Conservation (phyloP, 2,329 filamentous ascomycete species). For the Tolypocladium album region DNA sequence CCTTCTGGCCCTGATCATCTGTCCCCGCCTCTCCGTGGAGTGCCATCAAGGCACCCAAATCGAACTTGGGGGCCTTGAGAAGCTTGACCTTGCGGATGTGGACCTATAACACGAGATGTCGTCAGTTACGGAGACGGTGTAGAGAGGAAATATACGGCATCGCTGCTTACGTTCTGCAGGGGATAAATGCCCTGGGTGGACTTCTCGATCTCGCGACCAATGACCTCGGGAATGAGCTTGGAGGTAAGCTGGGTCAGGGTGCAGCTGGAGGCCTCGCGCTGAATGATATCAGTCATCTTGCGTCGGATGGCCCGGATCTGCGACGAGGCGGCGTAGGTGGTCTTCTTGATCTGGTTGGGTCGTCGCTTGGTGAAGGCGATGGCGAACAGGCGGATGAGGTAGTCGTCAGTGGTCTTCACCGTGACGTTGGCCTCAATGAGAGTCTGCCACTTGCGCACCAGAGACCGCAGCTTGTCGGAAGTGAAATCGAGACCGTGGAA, state of each 20-base stretch:
- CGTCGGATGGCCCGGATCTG: constrained; percentile 97
- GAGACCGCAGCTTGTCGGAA: constrained; percentile 97
- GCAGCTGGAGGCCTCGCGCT: constrained; percentile 88
- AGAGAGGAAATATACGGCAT: not conserved
- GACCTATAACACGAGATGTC: constrained; percentile 50
- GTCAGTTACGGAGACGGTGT: not conserved
- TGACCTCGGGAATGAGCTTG: constrained; percentile 99
- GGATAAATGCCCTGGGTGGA: constrained; percentile 98
- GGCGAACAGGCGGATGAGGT: constrained; percentile 96
- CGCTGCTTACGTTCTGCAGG: constrained; percentile 78
- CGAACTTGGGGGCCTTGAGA: constrained; percentile 97
- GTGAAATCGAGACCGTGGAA: constrained; percentile 99
- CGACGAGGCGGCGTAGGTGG: constrained; percentile 92
- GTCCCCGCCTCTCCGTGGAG: constrained; percentile 96
- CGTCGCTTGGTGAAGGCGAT: constrained; percentile 99
- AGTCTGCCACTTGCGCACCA: constrained; percentile 99
- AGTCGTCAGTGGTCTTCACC: constrained; percentile 99
- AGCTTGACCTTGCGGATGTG: constrained; percentile 99
- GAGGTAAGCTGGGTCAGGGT: constrained; percentile 92
- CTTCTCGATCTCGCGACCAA: constrained; percentile 99
- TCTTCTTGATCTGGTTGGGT: constrained; percentile 99
- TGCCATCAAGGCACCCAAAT: constrained; percentile 89
- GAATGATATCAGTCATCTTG: constrained; percentile 99
- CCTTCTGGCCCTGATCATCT: constrained; percentile 96
- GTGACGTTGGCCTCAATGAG: constrained; percentile 99